Evolutionary conservation across 306 rosid genomes (phyloP).

Genomic region (Quercus agrifolia): DNA sequence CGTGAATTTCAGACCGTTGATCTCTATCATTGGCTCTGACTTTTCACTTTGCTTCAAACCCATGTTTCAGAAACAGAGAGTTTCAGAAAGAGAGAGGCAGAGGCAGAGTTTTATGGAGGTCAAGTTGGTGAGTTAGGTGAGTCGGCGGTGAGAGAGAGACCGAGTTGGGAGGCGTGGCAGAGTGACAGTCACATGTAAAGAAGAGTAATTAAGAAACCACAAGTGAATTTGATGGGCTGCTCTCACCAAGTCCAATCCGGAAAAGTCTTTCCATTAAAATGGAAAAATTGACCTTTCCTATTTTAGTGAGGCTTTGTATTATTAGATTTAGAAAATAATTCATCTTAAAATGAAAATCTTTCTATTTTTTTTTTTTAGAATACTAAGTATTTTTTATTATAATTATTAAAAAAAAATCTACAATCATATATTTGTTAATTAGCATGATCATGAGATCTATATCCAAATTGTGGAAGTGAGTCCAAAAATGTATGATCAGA

Average conservation of each 20-base stretch:
- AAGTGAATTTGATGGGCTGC: neutral
- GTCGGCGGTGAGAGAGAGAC: neutral
- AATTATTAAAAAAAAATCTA: too few relatives aligned
- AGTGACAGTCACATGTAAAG: neutral
- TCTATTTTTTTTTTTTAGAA: too few relatives aligned
- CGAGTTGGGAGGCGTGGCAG: conserved; percentile 20
- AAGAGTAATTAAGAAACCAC: neutral
- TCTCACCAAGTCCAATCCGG: neutral
- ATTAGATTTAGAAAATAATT: too few relatives aligned
- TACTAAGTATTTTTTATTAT: too few relatives aligned
- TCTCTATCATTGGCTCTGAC: conserved; percentile 42
- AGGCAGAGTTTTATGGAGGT: neutral
- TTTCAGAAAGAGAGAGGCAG: neutral
- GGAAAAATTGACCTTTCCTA: too few relatives aligned
- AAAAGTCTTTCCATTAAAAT: too few relatives aligned
- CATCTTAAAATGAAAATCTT: too few relatives aligned
- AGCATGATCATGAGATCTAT: too few relatives aligned
- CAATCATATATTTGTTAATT: too few relatives aligned
- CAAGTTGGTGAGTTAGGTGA: conserved; percentile 1
- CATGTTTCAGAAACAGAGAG: conserved; percentile 24
- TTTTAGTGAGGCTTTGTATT: too few relatives aligned
- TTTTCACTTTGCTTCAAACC: conserved; percentile 9
- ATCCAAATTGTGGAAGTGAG: too few relatives aligned
- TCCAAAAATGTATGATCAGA: too few relatives aligned
- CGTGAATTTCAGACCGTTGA: conserved; percentile 63